These are phyloP conservation scores for Colletotrichum nymphaeae DNA, from an alignment of 2,329 filamentous ascomycete genomes.

Conservation along the genomic window DNA sequence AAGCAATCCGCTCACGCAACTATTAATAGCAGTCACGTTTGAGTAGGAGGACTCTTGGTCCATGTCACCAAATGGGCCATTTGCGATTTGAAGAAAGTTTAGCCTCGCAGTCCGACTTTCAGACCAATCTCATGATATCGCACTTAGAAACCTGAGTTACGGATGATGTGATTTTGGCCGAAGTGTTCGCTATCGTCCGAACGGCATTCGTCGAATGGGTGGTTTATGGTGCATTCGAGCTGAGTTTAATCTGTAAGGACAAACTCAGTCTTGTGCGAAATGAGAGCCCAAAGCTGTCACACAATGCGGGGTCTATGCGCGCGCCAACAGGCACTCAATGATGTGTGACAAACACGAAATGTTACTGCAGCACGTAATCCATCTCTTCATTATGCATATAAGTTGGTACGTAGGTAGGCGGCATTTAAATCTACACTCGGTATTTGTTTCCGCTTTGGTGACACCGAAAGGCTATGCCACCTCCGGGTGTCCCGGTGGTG, in stretches of 20 bases:
- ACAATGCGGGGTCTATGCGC: not conserved
- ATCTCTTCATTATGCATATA: not conserved
- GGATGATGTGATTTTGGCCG: too few relatives aligned
- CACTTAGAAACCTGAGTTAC: too few relatives aligned
- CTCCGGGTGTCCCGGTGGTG: conserved; percentile 34
- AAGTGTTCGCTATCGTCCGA: too few relatives aligned
- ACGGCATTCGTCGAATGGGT: too few relatives aligned
- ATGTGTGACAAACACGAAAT: not conserved
- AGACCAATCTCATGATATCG: too few relatives aligned
- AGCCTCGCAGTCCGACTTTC: too few relatives aligned
- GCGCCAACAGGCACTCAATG: not conserved
- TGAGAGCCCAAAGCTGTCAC: not conserved
- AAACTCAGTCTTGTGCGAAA: not conserved
- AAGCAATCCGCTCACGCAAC: too few relatives aligned
- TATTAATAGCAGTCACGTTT: too few relatives aligned
- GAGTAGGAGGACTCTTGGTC: too few relatives aligned
- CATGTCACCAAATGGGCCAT: too few relatives aligned
- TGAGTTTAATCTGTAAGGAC: not conserved
- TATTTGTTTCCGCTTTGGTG: not conserved
- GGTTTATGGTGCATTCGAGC: not conserved
- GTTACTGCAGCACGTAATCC: not conserved
- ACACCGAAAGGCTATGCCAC: not conserved
- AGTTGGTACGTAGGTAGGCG: not conserved
- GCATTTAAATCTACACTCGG: not conserved
- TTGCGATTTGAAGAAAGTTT: too few relatives aligned